These are phyloP conservation scores for Hypoxylon rubiginosum DNA, from an alignment of 2,329 filamentous ascomycete genomes.

Conservation along the genomic window DNA sequence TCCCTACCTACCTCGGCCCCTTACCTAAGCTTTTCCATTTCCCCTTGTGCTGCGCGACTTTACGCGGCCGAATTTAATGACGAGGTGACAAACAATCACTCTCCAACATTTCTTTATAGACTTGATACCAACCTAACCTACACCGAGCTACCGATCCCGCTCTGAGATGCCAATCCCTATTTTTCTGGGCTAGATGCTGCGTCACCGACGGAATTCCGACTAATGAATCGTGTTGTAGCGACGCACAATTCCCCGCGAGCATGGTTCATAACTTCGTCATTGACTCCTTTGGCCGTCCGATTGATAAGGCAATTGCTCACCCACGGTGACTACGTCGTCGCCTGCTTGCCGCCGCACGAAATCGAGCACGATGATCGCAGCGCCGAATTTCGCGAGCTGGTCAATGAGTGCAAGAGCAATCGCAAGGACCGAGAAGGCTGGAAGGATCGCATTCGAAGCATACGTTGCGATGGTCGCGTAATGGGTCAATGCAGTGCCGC, in stretches of 20 bases:
- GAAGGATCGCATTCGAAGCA: slow-evolving; percentile 80
- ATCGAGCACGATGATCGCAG: slow-evolving; percentile 82
- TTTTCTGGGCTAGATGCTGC: slow-evolving; percentile 39
- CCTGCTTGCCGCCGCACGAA: slow-evolving; percentile 83
- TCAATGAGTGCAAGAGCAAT: slow-evolving; percentile 75
- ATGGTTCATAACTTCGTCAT: slow-evolving; percentile 91
- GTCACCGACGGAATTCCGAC: slow-evolving; percentile 43
- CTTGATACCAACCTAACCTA: neutral
- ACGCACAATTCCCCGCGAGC: slow-evolving; percentile 83
- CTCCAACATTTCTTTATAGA: neutral
- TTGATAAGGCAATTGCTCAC: slow-evolving; percentile 84
- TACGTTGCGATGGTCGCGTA: slow-evolving; percentile 72
- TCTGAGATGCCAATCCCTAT: slow-evolving; percentile 33
- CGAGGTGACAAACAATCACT: slow-evolving; percentile 3
- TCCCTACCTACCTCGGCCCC: neutral
- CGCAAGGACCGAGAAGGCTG: slow-evolving; percentile 79
- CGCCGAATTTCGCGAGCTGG: slow-evolving; percentile 83
- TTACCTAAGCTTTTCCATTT: slow-evolving; percentile 1
- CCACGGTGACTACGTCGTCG: slow-evolving; percentile 93
- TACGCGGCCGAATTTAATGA: slow-evolving; percentile 14
- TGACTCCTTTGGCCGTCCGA: slow-evolving; percentile 86
- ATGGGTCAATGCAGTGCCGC: slow-evolving; percentile 85
- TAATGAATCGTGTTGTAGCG: slow-evolving; percentile 62
- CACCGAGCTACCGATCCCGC: neutral
- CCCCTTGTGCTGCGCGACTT: slow-evolving; percentile 24